Base-by-base conservation (phyloP, 2,329 filamentous ascomycete species). In the Aspergillus neoniger region DNA sequence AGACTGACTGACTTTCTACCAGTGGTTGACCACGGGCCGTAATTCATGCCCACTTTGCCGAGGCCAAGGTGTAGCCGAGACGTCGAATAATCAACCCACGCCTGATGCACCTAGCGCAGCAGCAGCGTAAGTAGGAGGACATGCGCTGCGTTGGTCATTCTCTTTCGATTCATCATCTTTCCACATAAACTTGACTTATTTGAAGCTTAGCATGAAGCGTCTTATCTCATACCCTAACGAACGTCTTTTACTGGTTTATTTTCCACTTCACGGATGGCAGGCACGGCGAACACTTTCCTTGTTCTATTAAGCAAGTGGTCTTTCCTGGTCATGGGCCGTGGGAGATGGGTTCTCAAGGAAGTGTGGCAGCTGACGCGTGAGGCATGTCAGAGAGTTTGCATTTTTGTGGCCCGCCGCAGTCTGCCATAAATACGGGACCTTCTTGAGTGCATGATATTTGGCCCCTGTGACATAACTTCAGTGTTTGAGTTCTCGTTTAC, bases 21-120 rank as follows among this genome's bases (percentile, higher is more conserved):
- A 89, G 86, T 90, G 87, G 87, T 78, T 90, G 50, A 89, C 86
- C 17, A 89, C 86, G 6, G 74, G 74, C 48, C 74, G 74, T 55
- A 77, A 77, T 58, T 77, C 74, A 21, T 77, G 74, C 43, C 74
- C 74, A 57, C 66, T 77, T 6, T 77, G 74, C 57, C 67, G 74
- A 59, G 72, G 74, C 17, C 74, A 80, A 57, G 78, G 78, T 39
- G 78, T 80, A n/a, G 68, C 71, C 48, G 78, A 80, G 64, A 73
- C 68, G 3, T 56, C 68, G 7, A 67, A 64, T 32, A 57, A 66
- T 44, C 65, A 61, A 17, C 21, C 67, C 21, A 51, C 64, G 2
- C 36, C 70, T 36, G 63, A 60, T 28, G 52, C 64, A 54, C 62
- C 60, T 21, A 55, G 61, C 21, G 50, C 67, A 39, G 43, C 64